These are phyloP conservation scores for Yamadazyma endophytica DNA, from an alignment of 805 yeast genomes.

Conservation along the genomic window DNA sequence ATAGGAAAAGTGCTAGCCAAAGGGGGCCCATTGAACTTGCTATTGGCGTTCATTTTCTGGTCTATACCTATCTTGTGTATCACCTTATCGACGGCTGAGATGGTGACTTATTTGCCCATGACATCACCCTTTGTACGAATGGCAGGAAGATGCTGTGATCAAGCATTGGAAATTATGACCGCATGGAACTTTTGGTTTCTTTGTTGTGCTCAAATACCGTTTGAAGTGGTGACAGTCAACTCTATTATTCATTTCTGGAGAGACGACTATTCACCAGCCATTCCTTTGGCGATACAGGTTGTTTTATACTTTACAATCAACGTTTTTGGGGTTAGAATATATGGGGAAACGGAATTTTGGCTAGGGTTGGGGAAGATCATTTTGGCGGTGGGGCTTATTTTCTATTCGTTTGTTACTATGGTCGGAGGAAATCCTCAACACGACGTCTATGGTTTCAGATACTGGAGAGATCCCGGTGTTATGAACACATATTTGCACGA, in stretches of 20 bases:
- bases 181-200: constrained; percentile 80
- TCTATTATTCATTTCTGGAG: constrained; percentile 80
- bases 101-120: constrained; percentile 73
- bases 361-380: constrained; percentile 62
- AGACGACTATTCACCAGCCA: constrained; percentile 69
- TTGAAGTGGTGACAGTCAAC: constrained; percentile 77
- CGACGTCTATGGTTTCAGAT: constrained; percentile 48
- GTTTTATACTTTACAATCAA: constrained; percentile 61
- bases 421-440: constrained; percentile 80
- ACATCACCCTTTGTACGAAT: constrained; percentile 72
- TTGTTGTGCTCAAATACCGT: constrained; percentile 75
- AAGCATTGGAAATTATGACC: constrained; percentile 67
- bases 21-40: constrained; percentile 68
- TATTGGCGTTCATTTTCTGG: constrained; percentile 67
- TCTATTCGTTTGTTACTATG: constrained; percentile 78
- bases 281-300: constrained; percentile 61
- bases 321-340: constrained; percentile 65
- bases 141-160: constrained; percentile 74
- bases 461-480: constrained; percentile 41
- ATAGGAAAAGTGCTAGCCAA: constrained; percentile 59
- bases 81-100: constrained; percentile 71
- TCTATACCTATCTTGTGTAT: constrained; percentile 64
- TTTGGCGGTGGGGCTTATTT: constrained; percentile 68
- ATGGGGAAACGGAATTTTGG: constrained; percentile 84
- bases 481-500: constrained; percentile 24